Base-by-base conservation (phyloP, 2,329 filamentous ascomycete species). In the Zymoseptoria brevis region DNA sequence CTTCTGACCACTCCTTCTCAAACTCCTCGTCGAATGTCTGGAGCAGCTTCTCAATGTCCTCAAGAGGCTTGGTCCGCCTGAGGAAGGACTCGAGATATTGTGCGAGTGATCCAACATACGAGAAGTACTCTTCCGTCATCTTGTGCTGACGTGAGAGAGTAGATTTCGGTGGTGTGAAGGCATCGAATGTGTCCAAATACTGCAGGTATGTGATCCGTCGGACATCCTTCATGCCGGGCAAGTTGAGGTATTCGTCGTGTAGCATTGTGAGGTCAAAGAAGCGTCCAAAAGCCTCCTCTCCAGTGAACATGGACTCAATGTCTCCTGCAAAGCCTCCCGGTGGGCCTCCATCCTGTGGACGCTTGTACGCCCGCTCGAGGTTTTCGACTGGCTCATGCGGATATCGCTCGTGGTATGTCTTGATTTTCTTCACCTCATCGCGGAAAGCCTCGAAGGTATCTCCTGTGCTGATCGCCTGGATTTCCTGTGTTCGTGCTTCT, bases 341-440 rank as follows among this genome's bases (percentile, higher is more conserved):
- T 9, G 67, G 65, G 6, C 69, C 68, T 50, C 68, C 70, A 54
- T 85, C 83, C 64, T 87, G 86, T 50, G 85, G 85, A 70, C 85
- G 82, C 73, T 91, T 90, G 79, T 99, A 99, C 41, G 92, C 89
- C 66, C 87, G 85, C 76, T 99, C 95, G 13, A 96, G 85, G 68
- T 97, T 96, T 75, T 99, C 94, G 53, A 96, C 89, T 29, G 89
- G 90, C 72, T 96, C 90, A 75, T 96, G 95, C 1, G 93, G 93
- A 70, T 99, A 96, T 67, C 88, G 85, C 60, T 87, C 84, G 74
- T 99, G 92, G 72, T 96, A 95, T 53, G 89, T 86, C 70, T 91
- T 94, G 69, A 96, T 88, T 24, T 87, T 84, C 59, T 83, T 80
- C 16, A 96, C 78, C 70, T 96, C 89, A 66, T 87, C 89, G 79